Base-by-base conservation (phyloP, 2,329 filamentous ascomycete species). In the Colletotrichum brevisporum region DNA sequence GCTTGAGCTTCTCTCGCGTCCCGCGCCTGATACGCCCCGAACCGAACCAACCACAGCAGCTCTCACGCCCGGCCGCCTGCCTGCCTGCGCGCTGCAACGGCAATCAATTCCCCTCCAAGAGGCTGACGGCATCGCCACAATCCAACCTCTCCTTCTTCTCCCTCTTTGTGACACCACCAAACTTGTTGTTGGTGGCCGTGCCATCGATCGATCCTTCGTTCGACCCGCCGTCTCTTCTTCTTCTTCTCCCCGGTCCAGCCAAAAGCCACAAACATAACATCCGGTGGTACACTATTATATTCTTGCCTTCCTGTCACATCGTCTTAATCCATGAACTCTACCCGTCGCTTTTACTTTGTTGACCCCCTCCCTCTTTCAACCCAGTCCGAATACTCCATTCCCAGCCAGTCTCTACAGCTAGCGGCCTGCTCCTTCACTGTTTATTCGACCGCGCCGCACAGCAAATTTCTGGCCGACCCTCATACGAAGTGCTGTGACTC, bases 91-190 rank as follows among this genome's bases (percentile, higher is more conserved):
- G 53, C 43, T 63, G 64, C 45, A 63, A 63, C 64, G 58, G 36
- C 58, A 45, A 43, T 43, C 51, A 56, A 63, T 43, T 45, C 18
- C 31, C 31, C 31, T 36, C 31, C 31, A 16, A 59, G 27, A 59
- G 50, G 54, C 31, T 45, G 48, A 50, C 54, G 65, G 61, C 66
- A 55, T 66, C 66, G 55, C 67, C 67, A 52, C 45, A 47, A 43
- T 52, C 36, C 43, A 56, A 18, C 41, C 43, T 50, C 55, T 8
- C 36, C 50, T 61, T 15, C 41, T n/a, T 15, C 43, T 62, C 56
- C 31, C 16, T 54, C 47, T 31, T 41, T 69, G 67, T 67, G 53
- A 26, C 51, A 68, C 60, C 27, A 50, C 59, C 60, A 55, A 48
- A 39, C 41, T 26, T n/a, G 21, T 36, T 67, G 67, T 54, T 21